Conservation (phyloP, 2,329 filamentous ascomycete species). For the Cladosporium cucumerinum region DNA sequence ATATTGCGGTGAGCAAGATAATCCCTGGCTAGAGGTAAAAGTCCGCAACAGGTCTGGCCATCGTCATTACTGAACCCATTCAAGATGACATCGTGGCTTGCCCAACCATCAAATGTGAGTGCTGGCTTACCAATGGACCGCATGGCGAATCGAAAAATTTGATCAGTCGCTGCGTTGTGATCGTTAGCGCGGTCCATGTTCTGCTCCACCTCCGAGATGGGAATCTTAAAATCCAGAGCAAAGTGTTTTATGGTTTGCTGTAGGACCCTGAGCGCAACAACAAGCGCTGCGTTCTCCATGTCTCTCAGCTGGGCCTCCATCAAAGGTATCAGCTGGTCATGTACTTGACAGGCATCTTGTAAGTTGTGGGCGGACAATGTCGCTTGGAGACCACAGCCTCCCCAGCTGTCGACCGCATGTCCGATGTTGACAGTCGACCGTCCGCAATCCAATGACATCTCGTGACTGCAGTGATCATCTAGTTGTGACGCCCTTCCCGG, state of each 20-base stretch:
- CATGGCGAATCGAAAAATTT: not conserved
- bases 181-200: not conserved
- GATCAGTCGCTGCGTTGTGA: not conserved
- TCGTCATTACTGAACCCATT: not conserved
- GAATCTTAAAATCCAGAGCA: not conserved
- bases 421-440: not conserved
- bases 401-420: not conserved
- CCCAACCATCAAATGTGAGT: not conserved
- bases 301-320: not conserved
- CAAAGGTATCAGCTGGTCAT: not conserved
- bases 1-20: not conserved
- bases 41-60: not conserved
- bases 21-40: not conserved
- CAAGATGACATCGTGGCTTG: not conserved
- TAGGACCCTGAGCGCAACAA: not conserved
- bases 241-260: not conserved
- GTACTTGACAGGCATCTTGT: not conserved
- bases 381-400: not conserved
- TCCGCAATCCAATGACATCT: not conserved
- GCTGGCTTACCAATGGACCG: not conserved
- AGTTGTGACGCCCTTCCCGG: not conserved
- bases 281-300: not conserved
- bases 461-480: not conserved
- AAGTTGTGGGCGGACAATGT: not conserved
- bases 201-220: not conserved